These are phyloP conservation scores for Populus simonii DNA, from an alignment of 345 rosid species.

Conservation along the genomic window DNA sequence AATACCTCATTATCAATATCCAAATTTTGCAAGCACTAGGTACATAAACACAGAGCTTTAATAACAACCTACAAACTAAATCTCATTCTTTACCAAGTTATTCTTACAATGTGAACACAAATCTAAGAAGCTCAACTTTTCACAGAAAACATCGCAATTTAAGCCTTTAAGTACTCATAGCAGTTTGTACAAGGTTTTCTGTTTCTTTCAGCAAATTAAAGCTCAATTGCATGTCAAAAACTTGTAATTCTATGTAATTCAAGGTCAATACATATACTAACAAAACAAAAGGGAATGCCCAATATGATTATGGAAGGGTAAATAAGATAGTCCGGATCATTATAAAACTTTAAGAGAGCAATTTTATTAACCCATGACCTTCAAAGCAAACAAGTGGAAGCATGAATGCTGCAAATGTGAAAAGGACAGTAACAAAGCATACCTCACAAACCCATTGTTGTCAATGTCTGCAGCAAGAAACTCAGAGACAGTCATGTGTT, in stretches of 20 bases:
- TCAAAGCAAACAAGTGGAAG: not conserved
- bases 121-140: not conserved
- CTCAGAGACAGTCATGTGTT: constrained; percentile 75
- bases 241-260: not conserved
- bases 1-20: not conserved
- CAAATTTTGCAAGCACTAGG: not conserved
- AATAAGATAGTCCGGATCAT: not conserved
- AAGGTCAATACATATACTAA: not conserved
- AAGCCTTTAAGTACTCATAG: not conserved
- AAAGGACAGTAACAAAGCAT: constrained; percentile 3
- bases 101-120: not conserved
- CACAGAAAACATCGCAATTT: not conserved
- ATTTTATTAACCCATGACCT: not conserved
- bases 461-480: constrained; percentile 89
- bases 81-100: not conserved
- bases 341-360: not conserved
- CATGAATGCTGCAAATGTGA: not conserved
- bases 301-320: no score
- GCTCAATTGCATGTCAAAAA: not conserved
- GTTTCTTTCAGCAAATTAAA: not conserved
- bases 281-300: not conserved
- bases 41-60: not conserved
- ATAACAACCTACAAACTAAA: not conserved
- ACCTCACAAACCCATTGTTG: constrained; percentile 83
- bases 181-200: not conserved